These are phyloP conservation scores for Harrya chromipes DNA, from an alignment of 768 basidiomycete genomes.

Conservation along the genomic window DNA sequence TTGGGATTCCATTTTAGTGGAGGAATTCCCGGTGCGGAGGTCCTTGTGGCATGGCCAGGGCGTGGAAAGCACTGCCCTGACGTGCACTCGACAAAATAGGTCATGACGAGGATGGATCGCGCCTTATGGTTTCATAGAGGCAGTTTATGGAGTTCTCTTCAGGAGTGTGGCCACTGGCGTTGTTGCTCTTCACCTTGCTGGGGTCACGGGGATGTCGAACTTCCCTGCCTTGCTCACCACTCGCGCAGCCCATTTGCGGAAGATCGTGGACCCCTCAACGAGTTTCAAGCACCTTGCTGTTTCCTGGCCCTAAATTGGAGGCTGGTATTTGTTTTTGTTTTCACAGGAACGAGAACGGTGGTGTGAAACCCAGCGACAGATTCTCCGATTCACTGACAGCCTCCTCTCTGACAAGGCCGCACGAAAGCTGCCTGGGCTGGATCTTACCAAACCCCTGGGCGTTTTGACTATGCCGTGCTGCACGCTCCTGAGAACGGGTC, in stretches of 20 bases:
- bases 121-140: constrained; percentile 5
- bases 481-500: not conserved
- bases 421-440: not conserved
- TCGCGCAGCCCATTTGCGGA: constrained; percentile 13
- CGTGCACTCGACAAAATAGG: constrained; percentile 6
- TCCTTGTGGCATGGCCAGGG: not conserved
- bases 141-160: constrained; percentile 11
- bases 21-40: not conserved
- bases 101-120: not conserved
- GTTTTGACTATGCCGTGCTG: not conserved
- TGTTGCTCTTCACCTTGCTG: constrained; percentile 10
- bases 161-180: constrained; percentile 7
- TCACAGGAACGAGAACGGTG: not conserved
- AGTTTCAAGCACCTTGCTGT: not conserved
- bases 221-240: constrained; percentile 23
- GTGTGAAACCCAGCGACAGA: constrained; percentile 20
- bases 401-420: not conserved
- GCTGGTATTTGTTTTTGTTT: constrained; percentile 23
- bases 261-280: constrained; percentile 8
- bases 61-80: constrained; percentile 3
- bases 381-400: constrained; percentile 19
- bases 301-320: not conserved
- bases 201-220: constrained; percentile 16
- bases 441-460: not conserved
- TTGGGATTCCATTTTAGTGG: constrained; percentile 2